Conservation (phyloP, 805 yeast genomes). For the Grigorovia transvaalensis region DNA sequence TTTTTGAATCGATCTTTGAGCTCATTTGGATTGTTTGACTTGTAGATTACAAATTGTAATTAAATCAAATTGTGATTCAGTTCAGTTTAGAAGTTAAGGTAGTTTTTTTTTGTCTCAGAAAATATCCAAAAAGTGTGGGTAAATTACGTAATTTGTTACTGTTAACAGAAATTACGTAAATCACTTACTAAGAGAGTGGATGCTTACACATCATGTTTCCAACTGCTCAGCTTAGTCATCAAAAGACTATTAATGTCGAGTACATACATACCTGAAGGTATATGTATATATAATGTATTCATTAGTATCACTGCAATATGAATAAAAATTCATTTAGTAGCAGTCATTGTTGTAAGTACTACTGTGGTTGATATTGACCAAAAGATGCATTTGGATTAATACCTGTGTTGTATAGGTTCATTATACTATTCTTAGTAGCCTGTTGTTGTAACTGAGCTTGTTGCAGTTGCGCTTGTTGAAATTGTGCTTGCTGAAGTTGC, state of each 20-base stretch:
- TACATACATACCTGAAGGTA: no score
- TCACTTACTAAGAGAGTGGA: no score
- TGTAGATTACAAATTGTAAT: no score
- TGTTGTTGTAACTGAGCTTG: constrained; percentile 8
- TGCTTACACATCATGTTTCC: no score
- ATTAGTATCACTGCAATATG: no score
- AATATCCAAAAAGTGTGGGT: neutral
- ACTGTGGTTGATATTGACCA: constrained; percentile 19
- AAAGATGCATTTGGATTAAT: constrained; percentile 22
- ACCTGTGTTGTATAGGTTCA: constrained; percentile 16
- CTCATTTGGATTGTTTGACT: constrained; percentile 3
- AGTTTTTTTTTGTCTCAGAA: neutral
- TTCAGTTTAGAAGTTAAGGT: neutral
- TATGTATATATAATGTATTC: no score
- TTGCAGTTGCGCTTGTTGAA: neutral
- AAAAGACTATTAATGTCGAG: no score
- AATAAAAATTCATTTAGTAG: no score
- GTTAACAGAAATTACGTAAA: no score
- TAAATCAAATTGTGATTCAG: constrained; percentile 1
- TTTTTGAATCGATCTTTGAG: neutral
- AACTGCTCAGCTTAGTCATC: no score
- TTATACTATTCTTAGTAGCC: constrained; percentile 15
- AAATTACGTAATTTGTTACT: neutral
- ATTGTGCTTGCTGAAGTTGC: constrained; percentile 6
- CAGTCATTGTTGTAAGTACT: constrained; percentile 12